Evolutionary conservation across 2,329 filamentous ascomycete species (phyloP).

Genomic region (Phaeophleospora eucalypticola): DNA sequence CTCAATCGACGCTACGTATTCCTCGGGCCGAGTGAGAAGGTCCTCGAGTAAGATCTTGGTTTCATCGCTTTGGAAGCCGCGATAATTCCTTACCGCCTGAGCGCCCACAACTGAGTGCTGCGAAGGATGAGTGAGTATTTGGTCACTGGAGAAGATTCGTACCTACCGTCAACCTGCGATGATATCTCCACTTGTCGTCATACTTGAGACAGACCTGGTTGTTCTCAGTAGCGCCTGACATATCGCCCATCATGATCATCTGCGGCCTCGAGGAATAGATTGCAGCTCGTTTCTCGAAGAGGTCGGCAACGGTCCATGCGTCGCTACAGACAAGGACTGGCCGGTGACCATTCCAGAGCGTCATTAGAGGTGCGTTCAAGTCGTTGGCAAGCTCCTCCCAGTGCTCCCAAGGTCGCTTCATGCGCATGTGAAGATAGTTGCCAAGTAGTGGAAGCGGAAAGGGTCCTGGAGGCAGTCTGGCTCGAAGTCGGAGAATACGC

Average conservation of each 20-base stretch:
- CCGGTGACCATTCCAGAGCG: constrained; percentile 13
- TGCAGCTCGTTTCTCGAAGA: constrained; percentile 33
- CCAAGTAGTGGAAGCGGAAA: constrained; percentile 19
- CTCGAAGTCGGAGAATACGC: constrained; percentile 4
- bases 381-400: constrained; percentile 15
- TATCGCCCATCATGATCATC: constrained; percentile 45
- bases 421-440: constrained; percentile 16
- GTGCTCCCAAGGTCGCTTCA: constrained; percentile 13
- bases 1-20: too few relatives aligned
- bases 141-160: background rate
- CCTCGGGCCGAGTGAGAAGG: too few relatives aligned
- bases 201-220: constrained; percentile 17
- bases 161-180: constrained; percentile 15
- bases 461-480: constrained; percentile 11
- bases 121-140: background rate
- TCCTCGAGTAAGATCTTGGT: constrained; percentile 17
- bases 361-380: constrained; percentile 15
- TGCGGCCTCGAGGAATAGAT: constrained; percentile 36
- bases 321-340: constrained; percentile 21
- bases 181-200: constrained; percentile 18
- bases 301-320: constrained; percentile 29
- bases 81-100: constrained; percentile 19
- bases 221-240: constrained; percentile 32
- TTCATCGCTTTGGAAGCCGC: constrained; percentile 17
- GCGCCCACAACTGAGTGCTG: constrained; percentile 16